A percentile compares a stretch with the other conserved stretches of the same genome.
phyloP scores from a whole-genome alignment of 345 rosid genomes.

The Ceriops tagal region DNA sequence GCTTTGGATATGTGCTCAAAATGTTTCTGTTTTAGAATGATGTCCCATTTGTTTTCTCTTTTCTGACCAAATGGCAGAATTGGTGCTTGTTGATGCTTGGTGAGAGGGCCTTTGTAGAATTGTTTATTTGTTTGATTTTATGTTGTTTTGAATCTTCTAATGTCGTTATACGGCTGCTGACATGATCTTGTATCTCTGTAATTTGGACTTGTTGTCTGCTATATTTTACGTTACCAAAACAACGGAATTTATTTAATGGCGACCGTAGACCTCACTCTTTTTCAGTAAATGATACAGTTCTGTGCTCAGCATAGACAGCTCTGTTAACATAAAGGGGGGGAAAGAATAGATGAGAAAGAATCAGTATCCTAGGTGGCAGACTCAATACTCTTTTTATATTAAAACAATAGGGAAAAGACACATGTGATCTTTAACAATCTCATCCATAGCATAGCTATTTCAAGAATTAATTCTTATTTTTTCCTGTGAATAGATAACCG shows the following conservation, averaged over 20 bases:
- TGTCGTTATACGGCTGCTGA: not conserved
- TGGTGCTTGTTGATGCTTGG: not conserved
- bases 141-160: not conserved
- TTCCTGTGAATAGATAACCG: conserved; percentile 53
- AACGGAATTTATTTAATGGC: not conserved
- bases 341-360: no score
- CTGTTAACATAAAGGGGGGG: no score
- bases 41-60: not conserved
- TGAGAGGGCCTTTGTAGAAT: not conserved
- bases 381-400: no score
- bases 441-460: not conserved
- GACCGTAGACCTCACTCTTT: not conserved
- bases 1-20: not conserved
- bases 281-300: no score
- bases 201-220: not conserved
- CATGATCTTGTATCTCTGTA: not conserved
- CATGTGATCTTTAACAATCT: no score
- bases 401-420: no score
- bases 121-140: not conserved
- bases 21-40: not conserved
- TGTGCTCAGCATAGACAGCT: no score
- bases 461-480: not conserved
- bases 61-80: not conserved
- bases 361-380: no score
- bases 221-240: not conserved